Percentiles rank a stretch among this genome's conserved stretches.
Conservation (phyloP, 441 rosid genomes). For the Metrosideros polymorpha region DNA sequence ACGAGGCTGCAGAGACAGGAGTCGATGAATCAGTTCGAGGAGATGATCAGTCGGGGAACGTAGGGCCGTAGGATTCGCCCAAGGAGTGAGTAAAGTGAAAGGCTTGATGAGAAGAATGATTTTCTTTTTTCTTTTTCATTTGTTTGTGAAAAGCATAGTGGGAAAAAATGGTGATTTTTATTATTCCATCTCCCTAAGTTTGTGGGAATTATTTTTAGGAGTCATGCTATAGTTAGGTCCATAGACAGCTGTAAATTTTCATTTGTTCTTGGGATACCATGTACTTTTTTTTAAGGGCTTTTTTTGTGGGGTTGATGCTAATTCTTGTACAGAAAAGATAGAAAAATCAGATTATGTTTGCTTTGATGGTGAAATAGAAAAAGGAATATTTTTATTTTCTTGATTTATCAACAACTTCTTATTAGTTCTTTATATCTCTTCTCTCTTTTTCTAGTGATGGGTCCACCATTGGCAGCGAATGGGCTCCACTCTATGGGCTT, state of each 20-base stretch:
- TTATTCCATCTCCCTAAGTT: background rate
- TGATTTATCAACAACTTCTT: background rate
- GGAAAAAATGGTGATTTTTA: background rate
- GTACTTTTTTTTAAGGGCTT: background rate
- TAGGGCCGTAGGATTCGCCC: background rate
- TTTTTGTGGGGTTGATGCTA: background rate
- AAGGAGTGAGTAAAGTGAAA: background rate
- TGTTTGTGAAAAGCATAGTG: background rate
- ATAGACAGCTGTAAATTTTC: background rate
- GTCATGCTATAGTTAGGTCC: background rate
- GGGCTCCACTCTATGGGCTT: background rate
- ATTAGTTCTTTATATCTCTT: background rate
- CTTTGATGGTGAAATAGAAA: background rate
- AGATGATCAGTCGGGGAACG: background rate
- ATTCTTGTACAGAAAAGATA: background rate
- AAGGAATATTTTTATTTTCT: background rate
- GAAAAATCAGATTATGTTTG: background rate
- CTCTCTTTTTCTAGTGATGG: background rate
- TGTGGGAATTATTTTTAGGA: background rate
- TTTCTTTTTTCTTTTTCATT: background rate
- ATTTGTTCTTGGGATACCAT: background rate
- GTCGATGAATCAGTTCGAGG: background rate
- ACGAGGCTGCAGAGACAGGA: conserved; percentile 9
- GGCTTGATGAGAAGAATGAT: background rate
- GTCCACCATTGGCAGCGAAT: background rate